phyloP scores from a whole-genome alignment of 768 basidiomycete genomes.

The Phallus indusiatus region DNA sequence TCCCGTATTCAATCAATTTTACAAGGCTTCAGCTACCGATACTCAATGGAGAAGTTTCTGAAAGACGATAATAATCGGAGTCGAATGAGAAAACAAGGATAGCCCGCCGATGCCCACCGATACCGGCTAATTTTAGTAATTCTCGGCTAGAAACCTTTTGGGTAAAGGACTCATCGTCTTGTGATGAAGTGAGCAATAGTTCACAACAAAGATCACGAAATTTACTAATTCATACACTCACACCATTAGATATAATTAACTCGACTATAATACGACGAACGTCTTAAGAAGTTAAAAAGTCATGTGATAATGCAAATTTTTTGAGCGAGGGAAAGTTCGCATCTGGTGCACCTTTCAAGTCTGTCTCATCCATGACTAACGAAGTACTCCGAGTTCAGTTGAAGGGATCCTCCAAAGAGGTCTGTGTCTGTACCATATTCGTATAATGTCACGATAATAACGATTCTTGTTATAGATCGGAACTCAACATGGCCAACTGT shows the following conservation, averaged over 20 bases:
- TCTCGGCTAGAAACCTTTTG: no score
- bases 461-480: constrained; percentile 18
- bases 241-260: not conserved
- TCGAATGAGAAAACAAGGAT: no score
- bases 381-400: not conserved
- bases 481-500: constrained; percentile 19
- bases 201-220: not conserved
- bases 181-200: no score
- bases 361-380: no score
- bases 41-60: no score
- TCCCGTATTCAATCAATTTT: no score
- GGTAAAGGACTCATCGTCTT: no score
- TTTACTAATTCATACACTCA: not conserved
- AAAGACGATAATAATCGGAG: no score
- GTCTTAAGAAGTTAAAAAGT: not conserved
- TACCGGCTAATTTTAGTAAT: no score
- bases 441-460: not conserved
- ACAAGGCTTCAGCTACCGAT: no score
- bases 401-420: constrained; percentile 12
- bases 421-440: not conserved
- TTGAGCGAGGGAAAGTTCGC: not conserved
- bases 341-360: no score
- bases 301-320: not conserved
- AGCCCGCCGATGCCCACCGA: no score
- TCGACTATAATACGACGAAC: not conserved